A percentile compares a stretch with the other conserved stretches of the same genome.
Evolutionary conservation across 2,329 filamentous ascomycete species (phyloP).

Genomic region (Phialophora verrucosa): DNA sequence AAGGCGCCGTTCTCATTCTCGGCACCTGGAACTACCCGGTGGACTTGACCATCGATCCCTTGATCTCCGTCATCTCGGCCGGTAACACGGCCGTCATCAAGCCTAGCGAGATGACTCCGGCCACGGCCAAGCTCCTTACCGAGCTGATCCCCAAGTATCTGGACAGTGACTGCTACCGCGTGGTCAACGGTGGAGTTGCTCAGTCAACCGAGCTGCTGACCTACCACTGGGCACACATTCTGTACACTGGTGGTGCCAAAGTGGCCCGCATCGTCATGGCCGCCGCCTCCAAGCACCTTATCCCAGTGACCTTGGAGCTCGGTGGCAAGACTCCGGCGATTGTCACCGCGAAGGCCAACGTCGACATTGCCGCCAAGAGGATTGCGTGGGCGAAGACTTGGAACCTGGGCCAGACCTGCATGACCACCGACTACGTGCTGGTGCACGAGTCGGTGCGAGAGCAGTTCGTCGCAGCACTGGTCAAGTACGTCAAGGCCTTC

Average conservation of each 20-base stretch:
- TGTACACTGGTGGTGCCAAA: constrained; percentile 52
- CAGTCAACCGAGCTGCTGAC: constrained; percentile 49
- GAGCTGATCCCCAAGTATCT: constrained; percentile 52
- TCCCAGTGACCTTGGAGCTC: constrained; percentile 52
- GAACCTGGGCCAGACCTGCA: constrained; percentile 52
- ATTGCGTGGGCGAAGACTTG: constrained; percentile 52
- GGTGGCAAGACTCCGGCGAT: constrained; percentile 55
- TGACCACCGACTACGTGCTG: constrained; percentile 53
- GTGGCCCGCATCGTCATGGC: constrained; percentile 49
- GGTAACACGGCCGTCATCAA: constrained; percentile 53
- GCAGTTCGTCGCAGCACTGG: constrained; percentile 46
- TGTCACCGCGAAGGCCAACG: constrained; percentile 49
- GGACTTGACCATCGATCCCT: constrained; percentile 43
- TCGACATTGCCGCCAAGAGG: constrained; percentile 48
- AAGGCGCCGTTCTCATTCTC: constrained; percentile 10
- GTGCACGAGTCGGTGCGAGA: constrained; percentile 49
- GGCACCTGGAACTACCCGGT: constrained; percentile 12
- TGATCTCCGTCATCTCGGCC: constrained; percentile 53
- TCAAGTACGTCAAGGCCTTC: constrained; percentile 44
- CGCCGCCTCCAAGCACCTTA: constrained; percentile 54
- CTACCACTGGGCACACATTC: constrained; percentile 52
- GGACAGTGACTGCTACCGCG: constrained; percentile 47
- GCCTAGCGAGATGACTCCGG: constrained; percentile 50
- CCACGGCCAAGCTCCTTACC: constrained; percentile 46
- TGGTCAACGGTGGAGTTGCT: constrained; percentile 46